These are phyloP conservation scores for Aspergillus oerlinghausenensis DNA, from an alignment of 2,329 filamentous ascomycete genomes.

Conservation along the genomic window DNA sequence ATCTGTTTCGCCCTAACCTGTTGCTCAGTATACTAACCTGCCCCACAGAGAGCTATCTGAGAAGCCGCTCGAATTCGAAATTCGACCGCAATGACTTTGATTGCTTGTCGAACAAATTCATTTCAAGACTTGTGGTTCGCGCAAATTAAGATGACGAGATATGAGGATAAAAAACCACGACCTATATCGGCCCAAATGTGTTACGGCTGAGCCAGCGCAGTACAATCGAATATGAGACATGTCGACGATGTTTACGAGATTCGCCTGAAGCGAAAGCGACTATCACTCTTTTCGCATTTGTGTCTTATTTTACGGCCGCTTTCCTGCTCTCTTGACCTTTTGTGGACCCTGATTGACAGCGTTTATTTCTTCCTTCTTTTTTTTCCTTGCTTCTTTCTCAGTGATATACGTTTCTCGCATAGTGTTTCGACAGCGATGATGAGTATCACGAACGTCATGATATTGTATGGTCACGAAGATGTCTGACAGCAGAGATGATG, in stretches of 20 bases:
- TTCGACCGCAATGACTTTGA: conserved; percentile 94
- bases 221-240: conserved; percentile 27
- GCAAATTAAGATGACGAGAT: conserved; percentile 62
- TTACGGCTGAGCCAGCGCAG: conserved; percentile 22
- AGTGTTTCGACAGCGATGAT: conserved; percentile 35
- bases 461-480: conserved; percentile 33
- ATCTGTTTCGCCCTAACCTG: neutral
- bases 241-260: conserved; percentile 23
- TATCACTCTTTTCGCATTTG: conserved; percentile 18
- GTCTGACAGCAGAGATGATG: conserved; percentile 18
- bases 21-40: conserved; percentile 38
- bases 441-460: conserved; percentile 41
- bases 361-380: conserved; percentile 16
- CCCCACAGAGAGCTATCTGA: conserved; percentile 73
- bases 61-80: conserved; percentile 70
- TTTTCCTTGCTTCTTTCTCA: conserved; percentile 27
- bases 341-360: conserved; percentile 15
- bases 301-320: conserved; percentile 5
- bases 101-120: conserved; percentile 92
- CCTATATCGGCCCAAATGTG: conserved; percentile 15
- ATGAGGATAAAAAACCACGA: conserved; percentile 17
- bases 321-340: conserved; percentile 4
- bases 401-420: conserved; percentile 36
- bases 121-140: conserved; percentile 92
- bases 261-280: conserved; percentile 17